Base-by-base conservation (phyloP, 163 green algal genomes). In the Chloromonas sp. region DNA sequence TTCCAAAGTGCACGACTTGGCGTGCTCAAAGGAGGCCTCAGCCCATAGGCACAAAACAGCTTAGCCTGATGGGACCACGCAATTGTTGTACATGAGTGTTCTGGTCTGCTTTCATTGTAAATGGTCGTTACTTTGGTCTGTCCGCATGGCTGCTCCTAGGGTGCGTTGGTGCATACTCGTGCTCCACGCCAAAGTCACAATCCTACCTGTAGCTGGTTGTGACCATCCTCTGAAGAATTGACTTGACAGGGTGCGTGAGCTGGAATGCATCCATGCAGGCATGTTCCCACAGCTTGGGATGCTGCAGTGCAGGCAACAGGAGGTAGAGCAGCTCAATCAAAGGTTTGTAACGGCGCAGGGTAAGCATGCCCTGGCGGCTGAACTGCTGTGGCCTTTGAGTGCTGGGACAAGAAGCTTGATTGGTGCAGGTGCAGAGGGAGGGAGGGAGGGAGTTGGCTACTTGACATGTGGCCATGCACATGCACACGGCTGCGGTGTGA, bases 231-330 rank as follows among this genome's bases (percentile, higher is more conserved):
- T 92, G 83, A 61, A 85, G 77, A 13, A 62, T 62, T 58, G n/a
- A 57, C 1, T 11, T 36, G 58, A 81, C 70, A 0, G 78, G 84
- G 2, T 84, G 84, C 1, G 58, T 60, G 14, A 82, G 60, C n/a
- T 8, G 14, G n/a, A 96, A 94, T 0, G 90, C 90, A 11, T 93
- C 89, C 0, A 84, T 58, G 87, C 94, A 97, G 5, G 92, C 92
- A 1, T 81, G 58, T 60, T 90, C 87, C 94, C 94, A 98, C 15
- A 97, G 88, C 14, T 71, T 61, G 0, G 89, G 87, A 58, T 92
- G 86, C 87, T 90, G 85, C 62, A 57, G 66, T 36, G 66, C 66
- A 11, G 5, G 66, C 5, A 74, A 74, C 5, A 11, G 66, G 5
- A 74, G 66, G 5, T 15, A 11, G 11, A 11, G 66, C 5, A 11